Evolutionary conservation across 768 basidiomycete genomes (phyloP).

Genomic region (Tephrocybe sp.): DNA sequence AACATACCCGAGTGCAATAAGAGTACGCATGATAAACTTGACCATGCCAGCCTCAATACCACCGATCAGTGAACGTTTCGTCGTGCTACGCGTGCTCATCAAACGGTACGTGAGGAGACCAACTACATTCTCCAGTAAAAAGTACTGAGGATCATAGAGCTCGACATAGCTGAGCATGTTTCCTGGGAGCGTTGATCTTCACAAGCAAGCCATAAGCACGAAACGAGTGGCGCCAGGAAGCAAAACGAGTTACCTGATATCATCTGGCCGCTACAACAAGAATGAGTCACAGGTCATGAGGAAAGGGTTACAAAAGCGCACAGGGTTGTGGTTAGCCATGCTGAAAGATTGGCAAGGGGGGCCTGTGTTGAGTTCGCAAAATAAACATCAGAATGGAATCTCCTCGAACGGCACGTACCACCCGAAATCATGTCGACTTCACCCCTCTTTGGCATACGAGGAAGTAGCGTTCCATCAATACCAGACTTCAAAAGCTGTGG

Average conservation of each 20-base stretch:
- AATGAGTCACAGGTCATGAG: background rate
- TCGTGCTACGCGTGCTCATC: constrained; percentile 29
- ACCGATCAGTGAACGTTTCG: constrained; percentile 27
- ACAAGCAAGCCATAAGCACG: background rate
- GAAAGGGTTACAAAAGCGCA: constrained; percentile 22
- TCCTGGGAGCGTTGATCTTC: constrained; percentile 59
- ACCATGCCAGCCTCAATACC: constrained; percentile 55
- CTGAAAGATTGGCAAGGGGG: constrained; percentile 79
- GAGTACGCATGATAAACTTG: constrained; percentile 60
- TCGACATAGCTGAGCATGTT: constrained; percentile 74
- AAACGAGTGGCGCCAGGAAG: background rate
- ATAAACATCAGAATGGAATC: background rate
- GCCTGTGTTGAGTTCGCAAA: constrained; percentile 36
- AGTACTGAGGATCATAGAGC: constrained; percentile 56
- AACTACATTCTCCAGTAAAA: constrained; percentile 72
- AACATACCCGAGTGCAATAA: constrained; percentile 63
- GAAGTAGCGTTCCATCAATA: constrained; percentile 34
- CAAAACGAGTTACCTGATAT: constrained; percentile 44
- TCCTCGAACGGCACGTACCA: constrained; percentile 37
- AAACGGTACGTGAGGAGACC: constrained; percentile 57
- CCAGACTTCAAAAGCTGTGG: constrained; percentile 36
- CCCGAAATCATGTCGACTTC: constrained; percentile 74
- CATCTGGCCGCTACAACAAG: constrained; percentile 48
- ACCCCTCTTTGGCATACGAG: constrained; percentile 53
- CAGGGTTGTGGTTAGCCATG: constrained; percentile 58